Conservation (phyloP, 139 green algal species). For the Micractinium sp. region DNA sequence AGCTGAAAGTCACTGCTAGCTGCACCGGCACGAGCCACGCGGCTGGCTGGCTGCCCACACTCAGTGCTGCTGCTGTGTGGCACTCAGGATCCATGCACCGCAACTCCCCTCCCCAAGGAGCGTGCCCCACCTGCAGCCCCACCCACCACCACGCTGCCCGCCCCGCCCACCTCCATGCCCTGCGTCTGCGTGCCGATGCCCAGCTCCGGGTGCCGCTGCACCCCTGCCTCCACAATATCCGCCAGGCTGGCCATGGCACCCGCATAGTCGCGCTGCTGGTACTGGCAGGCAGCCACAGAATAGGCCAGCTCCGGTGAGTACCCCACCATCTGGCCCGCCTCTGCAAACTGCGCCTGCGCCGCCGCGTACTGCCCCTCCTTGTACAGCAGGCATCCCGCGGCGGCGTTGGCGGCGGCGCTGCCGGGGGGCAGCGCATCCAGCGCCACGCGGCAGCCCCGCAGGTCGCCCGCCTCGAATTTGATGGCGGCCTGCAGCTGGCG, state of each 20-base stretch:
- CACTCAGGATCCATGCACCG: too few relatives aligned
- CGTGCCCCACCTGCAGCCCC: neutral
- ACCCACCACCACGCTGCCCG: neutral
- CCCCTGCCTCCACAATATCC: conserved; percentile 86
- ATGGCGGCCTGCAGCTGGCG: conserved; percentile 50
- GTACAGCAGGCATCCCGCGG: conserved; percentile 79
- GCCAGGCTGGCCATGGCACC: conserved; percentile 61
- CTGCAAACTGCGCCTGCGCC: conserved; percentile 68
- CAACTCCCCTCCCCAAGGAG: neutral
- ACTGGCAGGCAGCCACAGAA: conserved; percentile 86
- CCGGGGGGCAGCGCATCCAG: conserved; percentile 64
- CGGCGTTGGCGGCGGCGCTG: conserved; percentile 67
- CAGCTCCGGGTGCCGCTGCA: conserved; percentile 87
- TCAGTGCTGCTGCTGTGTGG: too few relatives aligned
- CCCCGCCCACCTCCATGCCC: conserved; percentile 57
- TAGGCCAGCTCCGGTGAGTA: conserved; percentile 79
- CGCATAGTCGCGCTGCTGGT: conserved; percentile 77
- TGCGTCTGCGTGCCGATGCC: conserved; percentile 80
- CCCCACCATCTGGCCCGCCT: conserved; percentile 47
- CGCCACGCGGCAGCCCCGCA: conserved; percentile 66
- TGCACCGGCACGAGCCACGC: neutral
- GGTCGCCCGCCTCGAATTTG: conserved; percentile 81
- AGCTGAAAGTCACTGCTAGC: neutral
- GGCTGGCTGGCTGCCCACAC: neutral
- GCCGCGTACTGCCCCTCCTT: conserved; percentile 74